Evolutionary conservation across 352 stramenopile species (phyloP), one percentile per base, ranked within the genome.

Genomic region (Phytophthora macrochlamydospora): DNA sequence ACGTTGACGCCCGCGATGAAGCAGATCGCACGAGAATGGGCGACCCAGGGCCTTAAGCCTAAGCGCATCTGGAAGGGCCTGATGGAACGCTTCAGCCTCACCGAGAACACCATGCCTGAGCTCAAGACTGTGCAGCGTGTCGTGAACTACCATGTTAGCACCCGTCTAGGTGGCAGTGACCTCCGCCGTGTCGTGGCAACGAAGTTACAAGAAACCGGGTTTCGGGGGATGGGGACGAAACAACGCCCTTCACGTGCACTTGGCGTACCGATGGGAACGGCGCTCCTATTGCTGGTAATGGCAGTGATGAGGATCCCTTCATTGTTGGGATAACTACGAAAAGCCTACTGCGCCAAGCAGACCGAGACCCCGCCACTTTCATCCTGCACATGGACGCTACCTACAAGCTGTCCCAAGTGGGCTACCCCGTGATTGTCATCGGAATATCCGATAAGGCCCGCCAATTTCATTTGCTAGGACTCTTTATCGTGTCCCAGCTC

Each of bases 381-480:
- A 58, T 69, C 2, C 33, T 78, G 18, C 70, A 79, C 31, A n/a
- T 73, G 1, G 62, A 79, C 32, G 67, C 63, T 0, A 76, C 71
- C 0, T 79, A 65, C 59, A 76, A 79, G 57, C 37, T 67, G 1
- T 73, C 63, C 0, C 55, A 69, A 32, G 59, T 50, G 1, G 44
- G 56, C 7, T 76, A 69, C 40, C 53, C 67, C 1, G 62, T 69
- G 0, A 44, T 76, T 3, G 58, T 73, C 1, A 48, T 72, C 33
- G 64, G 58, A 0, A 43, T 79, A 0, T 79, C 67, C 2, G 67
- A 79, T 35, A 7, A 29, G 35, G 53, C 43, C 0, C 42, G 58
- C 2, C 53, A 38, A 4, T 76, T 79, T 37, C 64, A 74, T n/a
- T 54, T 63, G 0, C 32, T 71, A 3, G 71, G n/a, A 0, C 43